phyloP scores from a whole-genome alignment of 163 green algal species.

The Coccomyxa subellipsoidea region DNA sequence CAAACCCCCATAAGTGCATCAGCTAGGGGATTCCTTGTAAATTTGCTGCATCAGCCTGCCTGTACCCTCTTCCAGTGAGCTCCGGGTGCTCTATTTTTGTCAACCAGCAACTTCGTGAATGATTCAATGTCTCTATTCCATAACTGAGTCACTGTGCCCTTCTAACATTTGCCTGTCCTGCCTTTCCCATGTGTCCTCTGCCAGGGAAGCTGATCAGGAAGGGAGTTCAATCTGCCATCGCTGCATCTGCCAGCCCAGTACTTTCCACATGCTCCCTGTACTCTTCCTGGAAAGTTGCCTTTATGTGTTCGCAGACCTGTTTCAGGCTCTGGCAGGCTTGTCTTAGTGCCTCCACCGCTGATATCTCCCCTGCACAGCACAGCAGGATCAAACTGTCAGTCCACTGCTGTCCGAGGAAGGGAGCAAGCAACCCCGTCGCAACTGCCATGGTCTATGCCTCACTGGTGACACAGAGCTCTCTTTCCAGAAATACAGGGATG shows the following conservation, averaged over 20 bases:
- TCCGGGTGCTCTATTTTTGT: too few species aligned
- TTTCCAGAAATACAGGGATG: not conserved
- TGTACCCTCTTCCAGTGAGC: too few species aligned
- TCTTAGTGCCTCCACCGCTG: slow-evolving; percentile 57
- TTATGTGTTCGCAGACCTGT: slow-evolving; percentile 54
- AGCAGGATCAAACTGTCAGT: not conserved
- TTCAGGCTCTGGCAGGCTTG: slow-evolving; percentile 55
- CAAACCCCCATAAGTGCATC: too few species aligned
- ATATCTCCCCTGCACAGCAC: slow-evolving; percentile 48
- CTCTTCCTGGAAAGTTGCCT: slow-evolving; percentile 40
- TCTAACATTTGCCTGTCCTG: too few species aligned
- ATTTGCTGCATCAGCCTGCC: too few species aligned
- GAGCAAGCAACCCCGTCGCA: not conserved
- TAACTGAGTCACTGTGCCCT: too few species aligned
- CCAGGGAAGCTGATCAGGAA: too few species aligned
- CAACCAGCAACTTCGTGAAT: too few species aligned
- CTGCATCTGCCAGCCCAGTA: not conserved
- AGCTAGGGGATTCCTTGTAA: too few species aligned
- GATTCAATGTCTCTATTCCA: too few species aligned
- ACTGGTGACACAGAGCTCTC: not conserved
- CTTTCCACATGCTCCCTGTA: slow-evolving; percentile 20
- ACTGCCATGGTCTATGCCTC: not conserved
- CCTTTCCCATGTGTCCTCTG: too few species aligned
- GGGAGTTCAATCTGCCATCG: not conserved
- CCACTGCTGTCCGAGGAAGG: not conserved